A percentile compares a stretch with the other conserved stretches of the same genome.
These are phyloP conservation scores for Collybia sordida DNA, from an alignment of 768 basidiomycete species.

Conservation along the genomic window DNA sequence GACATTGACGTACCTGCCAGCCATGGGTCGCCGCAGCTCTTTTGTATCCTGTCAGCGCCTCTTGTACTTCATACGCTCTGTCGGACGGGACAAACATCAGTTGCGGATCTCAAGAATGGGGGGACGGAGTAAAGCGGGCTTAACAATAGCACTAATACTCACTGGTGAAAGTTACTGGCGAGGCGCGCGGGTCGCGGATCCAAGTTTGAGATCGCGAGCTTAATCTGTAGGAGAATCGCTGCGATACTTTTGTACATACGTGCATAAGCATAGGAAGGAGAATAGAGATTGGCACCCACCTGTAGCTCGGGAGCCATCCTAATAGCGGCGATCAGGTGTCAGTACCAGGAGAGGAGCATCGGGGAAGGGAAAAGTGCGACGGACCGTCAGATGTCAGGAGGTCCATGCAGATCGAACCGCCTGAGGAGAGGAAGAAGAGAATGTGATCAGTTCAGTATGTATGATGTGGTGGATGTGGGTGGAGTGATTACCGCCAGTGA, in stretches of 20 bases:
- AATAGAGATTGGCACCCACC: conserved; percentile 35
- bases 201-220: conserved; percentile 64
- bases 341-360: not conserved
- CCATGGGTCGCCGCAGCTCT: conserved; percentile 64
- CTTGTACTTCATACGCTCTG: conserved; percentile 49
- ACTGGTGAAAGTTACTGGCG: conserved; percentile 49
- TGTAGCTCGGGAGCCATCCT: conserved; percentile 73
- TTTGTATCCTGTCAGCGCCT: conserved; percentile 64
- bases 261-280: too few species aligned
- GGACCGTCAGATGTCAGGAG: conserved; percentile 61
- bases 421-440: conserved; percentile 24
- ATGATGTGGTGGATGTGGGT: not conserved
- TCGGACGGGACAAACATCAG: not conserved
- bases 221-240: conserved; percentile 62
- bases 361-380: conserved; percentile 9
- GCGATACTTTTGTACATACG: conserved; percentile 32
- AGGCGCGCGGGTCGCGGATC: conserved; percentile 66
- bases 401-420: conserved; percentile 78
- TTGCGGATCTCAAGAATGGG: not conserved
- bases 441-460: conserved; percentile 2
- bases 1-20: conserved; percentile 47
- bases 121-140: not conserved
- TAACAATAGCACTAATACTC: conserved; percentile 8
- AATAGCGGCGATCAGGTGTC: not conserved
- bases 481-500: conserved; percentile 51